These are phyloP conservation scores for Parathielavia hyrcaniae DNA, from an alignment of 495 filamentous ascomycete species.

Conservation along the genomic window DNA sequence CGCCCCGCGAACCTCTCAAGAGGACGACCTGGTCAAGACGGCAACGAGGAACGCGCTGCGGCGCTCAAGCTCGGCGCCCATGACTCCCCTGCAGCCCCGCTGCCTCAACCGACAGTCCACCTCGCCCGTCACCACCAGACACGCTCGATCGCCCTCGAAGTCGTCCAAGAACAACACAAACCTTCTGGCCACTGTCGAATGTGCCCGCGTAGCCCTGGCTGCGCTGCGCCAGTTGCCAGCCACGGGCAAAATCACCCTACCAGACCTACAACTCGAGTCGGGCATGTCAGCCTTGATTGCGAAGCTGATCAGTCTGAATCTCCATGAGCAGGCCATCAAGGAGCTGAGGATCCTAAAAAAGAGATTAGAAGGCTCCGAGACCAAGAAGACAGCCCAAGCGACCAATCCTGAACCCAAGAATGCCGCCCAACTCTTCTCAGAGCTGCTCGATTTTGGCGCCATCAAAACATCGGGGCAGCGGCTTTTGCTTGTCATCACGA, in stretches of 20 bases:
- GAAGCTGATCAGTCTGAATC: conserved; percentile 63
- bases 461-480: conserved; percentile 35
- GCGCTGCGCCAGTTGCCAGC: conserved; percentile 57
- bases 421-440: conserved; percentile 46
- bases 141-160: conserved; percentile 26
- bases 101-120: conserved; percentile 49
- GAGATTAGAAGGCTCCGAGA: conserved; percentile 46
- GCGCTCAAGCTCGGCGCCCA: conserved; percentile 44
- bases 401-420: conserved; percentile 30
- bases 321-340: conserved; percentile 69
- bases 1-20: conserved; percentile 25
- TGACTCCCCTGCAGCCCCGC: conserved; percentile 47
- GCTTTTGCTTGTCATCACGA: conserved; percentile 45
- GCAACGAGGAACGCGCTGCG: conserved; percentile 35
- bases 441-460: conserved; percentile 56
- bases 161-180: conserved; percentile 28
- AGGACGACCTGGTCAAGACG: conserved; percentile 34
- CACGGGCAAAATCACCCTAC: conserved; percentile 42
- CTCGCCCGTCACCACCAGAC: conserved; percentile 37
- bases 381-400: conserved; percentile 26
- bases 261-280: conserved; percentile 71
- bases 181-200: conserved; percentile 57
- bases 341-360: conserved; percentile 66
- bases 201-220: conserved; percentile 65
- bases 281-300: conserved; percentile 71